Conservation (phyloP, 1,284 basidiomycete species). For the Phylloporus sp. region DNA sequence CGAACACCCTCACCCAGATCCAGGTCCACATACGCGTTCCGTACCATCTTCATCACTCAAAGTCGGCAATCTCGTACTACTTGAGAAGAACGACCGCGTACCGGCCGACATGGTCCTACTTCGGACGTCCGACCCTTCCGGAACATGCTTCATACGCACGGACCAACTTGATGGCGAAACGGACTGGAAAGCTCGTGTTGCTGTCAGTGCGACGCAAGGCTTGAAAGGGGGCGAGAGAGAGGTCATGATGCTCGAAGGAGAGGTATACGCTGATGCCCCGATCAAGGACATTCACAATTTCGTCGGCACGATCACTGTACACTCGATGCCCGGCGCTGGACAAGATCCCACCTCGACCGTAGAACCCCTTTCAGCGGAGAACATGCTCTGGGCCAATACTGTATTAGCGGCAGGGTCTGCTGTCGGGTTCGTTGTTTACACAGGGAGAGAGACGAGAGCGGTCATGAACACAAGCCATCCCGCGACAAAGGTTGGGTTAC, state of each 20-base stretch:
- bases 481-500: slow-evolving; percentile 90
- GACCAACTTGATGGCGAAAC: slow-evolving; percentile 99
- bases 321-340: slow-evolving; percentile 46
- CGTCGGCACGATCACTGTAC: slow-evolving; percentile 89
- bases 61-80: slow-evolving; percentile 89
- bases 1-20: slow-evolving; percentile 33
- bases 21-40: slow-evolving; percentile 65
- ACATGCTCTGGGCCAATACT: slow-evolving; percentile 97
- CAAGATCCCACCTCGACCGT: slow-evolving; percentile 53
- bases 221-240: slow-evolving; percentile 50
- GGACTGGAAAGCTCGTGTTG: slow-evolving; percentile 97
- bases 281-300: slow-evolving; percentile 98
- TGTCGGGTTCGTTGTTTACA: slow-evolving; percentile 93
- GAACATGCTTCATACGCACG: slow-evolving; percentile 96
- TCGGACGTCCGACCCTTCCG: slow-evolving; percentile 83
- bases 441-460: slow-evolving; percentile 92
- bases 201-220: slow-evolving; percentile 50
- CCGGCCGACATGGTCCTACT: slow-evolving; percentile 95
- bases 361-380: slow-evolving; percentile 89
- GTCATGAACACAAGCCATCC: slow-evolving; percentile 99
- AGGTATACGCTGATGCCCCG: slow-evolving; percentile 91
- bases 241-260: slow-evolving; percentile 77
- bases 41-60: slow-evolving; percentile 88
- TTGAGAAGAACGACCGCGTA: slow-evolving; percentile 98
- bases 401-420: slow-evolving; percentile 95